Evolutionary conservation across 345 rosid genomes (phyloP).

Genomic region (Gossypium mustelinum): DNA sequence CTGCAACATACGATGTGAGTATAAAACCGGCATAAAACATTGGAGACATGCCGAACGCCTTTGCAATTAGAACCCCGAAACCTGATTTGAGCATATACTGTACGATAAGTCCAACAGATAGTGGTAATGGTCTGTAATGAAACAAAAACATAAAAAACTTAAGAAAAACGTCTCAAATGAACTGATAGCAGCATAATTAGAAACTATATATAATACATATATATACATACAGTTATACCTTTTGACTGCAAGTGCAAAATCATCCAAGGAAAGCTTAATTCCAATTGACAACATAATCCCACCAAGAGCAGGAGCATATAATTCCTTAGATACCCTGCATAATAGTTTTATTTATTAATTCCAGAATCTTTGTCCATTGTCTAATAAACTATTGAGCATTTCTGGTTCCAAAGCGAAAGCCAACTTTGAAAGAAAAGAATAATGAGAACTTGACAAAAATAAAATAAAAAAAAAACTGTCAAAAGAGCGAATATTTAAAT

Average conservation of each 20-base stretch:
- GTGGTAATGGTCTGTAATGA: conserved; percentile 68
- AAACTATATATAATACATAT: neutral
- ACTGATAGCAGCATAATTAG: neutral
- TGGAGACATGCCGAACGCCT: conserved; percentile 65
- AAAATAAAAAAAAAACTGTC: too few species aligned
- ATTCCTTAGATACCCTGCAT: conserved; percentile 84
- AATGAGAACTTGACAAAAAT: neutral
- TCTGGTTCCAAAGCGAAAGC: too few species aligned
- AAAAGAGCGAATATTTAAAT: too few species aligned
- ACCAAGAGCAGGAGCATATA: conserved; percentile 95
- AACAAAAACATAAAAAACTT: conserved; percentile 13
- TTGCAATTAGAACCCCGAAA: conserved; percentile 73
- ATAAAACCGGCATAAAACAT: conserved; percentile 78
- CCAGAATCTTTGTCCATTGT: neutral
- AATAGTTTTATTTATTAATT: neutral
- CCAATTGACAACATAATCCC: conserved; percentile 95
- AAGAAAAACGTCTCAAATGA: conserved; percentile 12
- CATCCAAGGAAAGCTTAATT: conserved; percentile 70
- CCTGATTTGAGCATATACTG: conserved; percentile 80
- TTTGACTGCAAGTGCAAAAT: conserved; percentile 84
- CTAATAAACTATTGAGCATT: neutral
- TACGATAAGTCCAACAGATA: conserved; percentile 68
- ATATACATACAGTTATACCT: conserved; percentile 36
- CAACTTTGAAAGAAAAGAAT: too few species aligned
- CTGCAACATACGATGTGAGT: conserved; percentile 81